These are phyloP conservation scores for Nyssa sinensis DNA, from an alignment of 148 eudicot genomes.

Conservation along the genomic window DNA sequence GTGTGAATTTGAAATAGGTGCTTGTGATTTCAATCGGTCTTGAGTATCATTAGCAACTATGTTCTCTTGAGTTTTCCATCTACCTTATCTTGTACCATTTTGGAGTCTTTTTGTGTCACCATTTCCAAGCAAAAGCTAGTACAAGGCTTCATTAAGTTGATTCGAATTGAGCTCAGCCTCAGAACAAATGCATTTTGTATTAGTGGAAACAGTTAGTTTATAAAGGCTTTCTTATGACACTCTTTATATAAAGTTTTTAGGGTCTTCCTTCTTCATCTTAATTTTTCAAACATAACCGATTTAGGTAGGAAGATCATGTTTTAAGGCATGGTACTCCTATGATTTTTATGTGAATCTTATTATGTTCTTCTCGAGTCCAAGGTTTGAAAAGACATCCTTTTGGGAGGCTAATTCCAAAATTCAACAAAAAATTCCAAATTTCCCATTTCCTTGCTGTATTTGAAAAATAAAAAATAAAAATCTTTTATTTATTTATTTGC, in stretches of 20 bases:
- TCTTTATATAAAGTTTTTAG: neutral
- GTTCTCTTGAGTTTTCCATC: neutral
- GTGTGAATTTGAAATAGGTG: neutral
- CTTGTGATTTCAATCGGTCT: neutral
- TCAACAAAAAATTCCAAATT: no score
- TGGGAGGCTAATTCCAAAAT: no score
- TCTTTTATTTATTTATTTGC: no score
- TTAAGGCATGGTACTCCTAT: no score
- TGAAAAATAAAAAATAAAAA: no score
- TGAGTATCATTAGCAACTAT: neutral
- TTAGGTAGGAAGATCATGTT: neutral
- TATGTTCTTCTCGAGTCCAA: no score
- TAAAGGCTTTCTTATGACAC: neutral
- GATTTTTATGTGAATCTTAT: no score
- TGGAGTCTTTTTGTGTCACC: neutral
- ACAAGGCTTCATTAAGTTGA: neutral
- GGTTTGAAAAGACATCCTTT: no score
- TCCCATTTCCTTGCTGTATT: no score
- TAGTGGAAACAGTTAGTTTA: neutral
- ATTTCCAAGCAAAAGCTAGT: no score
- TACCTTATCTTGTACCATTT: neutral
- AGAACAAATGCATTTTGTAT: neutral
- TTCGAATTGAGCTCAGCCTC: neutral
- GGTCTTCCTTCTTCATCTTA: neutral
- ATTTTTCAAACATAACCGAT: no score